Percentiles rank a stretch among this genome's conserved stretches.
Conservation (phyloP, 495 filamentous ascomycete genomes). For the Aspergillus incahuasiensis region DNA sequence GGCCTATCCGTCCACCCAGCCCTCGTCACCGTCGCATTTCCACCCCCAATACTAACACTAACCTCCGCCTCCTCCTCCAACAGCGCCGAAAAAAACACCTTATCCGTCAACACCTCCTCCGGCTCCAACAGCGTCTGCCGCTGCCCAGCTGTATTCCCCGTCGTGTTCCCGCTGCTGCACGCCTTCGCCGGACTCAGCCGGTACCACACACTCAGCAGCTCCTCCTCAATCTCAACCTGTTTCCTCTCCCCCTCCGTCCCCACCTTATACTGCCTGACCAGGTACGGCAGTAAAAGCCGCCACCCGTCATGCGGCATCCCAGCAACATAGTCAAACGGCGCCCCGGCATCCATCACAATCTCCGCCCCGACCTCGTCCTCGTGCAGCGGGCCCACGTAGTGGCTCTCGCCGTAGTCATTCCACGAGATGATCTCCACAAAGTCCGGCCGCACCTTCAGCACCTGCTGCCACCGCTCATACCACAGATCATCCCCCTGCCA, state of each 20-base stretch:
- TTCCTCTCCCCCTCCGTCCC: constrained; percentile 13
- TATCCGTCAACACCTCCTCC: constrained; percentile 19
- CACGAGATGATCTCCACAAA: constrained; percentile 58
- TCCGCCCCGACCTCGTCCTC: constrained; percentile 35
- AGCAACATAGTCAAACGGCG: constrained; percentile 43
- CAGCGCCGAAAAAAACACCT: constrained; percentile 29
- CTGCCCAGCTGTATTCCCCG: constrained; percentile 10
- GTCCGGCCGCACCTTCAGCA: constrained; percentile 48
- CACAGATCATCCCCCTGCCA: constrained; percentile 64
- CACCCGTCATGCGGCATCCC: constrained; percentile 49
- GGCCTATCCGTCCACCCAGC: too few relatives aligned
- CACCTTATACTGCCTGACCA: constrained; percentile 56
- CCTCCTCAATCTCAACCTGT: constrained; percentile 30
- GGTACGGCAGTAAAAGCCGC: constrained; percentile 51
- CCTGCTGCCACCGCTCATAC: constrained; percentile 65
- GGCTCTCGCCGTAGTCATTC: constrained; percentile 66
- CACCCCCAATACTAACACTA: neutral
- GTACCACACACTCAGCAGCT: constrained; percentile 59
- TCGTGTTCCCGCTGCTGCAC: constrained; percentile 28
- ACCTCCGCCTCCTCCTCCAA: neutral
- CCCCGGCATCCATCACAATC: constrained; percentile 6
- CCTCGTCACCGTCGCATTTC: too few relatives aligned
- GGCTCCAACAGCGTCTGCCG: neutral
- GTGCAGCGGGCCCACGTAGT: constrained; percentile 46
- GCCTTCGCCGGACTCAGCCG: constrained; percentile 33